These are phyloP conservation scores for Scheffersomyces segobiensis DNA, from an alignment of 1,139 yeast species.

Conservation along the genomic window DNA sequence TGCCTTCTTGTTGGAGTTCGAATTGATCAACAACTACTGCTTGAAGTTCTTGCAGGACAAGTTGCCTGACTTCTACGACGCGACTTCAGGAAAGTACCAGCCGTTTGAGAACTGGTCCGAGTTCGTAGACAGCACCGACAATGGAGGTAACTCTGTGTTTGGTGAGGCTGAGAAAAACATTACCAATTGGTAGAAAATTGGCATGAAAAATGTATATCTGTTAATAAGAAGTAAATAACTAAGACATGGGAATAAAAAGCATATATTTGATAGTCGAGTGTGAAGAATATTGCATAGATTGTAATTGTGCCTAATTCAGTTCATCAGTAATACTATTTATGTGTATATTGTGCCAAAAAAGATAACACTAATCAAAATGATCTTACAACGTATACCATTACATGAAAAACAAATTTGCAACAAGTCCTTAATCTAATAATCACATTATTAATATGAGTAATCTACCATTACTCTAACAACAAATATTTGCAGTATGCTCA, in stretches of 20 bases:
- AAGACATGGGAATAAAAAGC: no score
- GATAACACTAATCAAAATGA: neutral
- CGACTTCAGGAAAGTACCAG: conserved; percentile 44
- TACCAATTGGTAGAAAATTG: conserved; percentile 67
- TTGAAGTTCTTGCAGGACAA: conserved; percentile 60
- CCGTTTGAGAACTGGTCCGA: conserved; percentile 56
- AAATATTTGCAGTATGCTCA: no score
- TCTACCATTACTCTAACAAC: no score
- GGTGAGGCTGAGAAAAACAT: conserved; percentile 91
- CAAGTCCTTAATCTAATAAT: no score
- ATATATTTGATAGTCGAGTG: no score
- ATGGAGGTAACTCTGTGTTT: conserved; percentile 73
- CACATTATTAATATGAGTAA: no score
- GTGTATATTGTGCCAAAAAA: neutral
- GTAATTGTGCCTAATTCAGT: no score
- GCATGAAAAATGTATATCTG: neutral
- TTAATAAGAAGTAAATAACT: neutral
- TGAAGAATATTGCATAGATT: no score
- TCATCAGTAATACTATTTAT: neutral
- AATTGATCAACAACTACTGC: conserved; percentile 71
- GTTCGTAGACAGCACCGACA: conserved; percentile 35
- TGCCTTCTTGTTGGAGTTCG: conserved; percentile 89
- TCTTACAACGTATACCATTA: neutral
- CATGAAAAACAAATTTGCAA: no score
- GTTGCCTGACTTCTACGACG: conserved; percentile 56